Percentiles rank a stretch among this genome's conserved stretches.
Evolutionary conservation across 2,329 filamentous ascomycete species (phyloP).

Genomic region (Catunica adiposa): DNA sequence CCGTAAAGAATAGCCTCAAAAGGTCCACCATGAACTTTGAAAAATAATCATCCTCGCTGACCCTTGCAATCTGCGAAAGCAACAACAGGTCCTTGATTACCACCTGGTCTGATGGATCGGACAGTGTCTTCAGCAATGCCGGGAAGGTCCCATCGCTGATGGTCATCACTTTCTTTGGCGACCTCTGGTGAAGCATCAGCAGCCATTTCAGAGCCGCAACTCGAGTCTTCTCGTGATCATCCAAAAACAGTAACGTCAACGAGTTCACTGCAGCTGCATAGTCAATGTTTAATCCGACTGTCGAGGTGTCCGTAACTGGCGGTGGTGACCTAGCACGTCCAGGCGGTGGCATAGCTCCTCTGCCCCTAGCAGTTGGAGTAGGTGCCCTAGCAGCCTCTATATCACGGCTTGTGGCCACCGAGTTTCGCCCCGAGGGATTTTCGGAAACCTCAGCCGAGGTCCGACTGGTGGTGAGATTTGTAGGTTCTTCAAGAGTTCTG

Average conservation of each 20-base stretch:
- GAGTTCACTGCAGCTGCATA: slow-evolving; percentile 91
- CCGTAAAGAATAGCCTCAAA: slow-evolving; percentile 86
- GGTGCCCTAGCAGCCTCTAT: slow-evolving; percentile 5
- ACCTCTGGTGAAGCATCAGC: slow-evolving; percentile 93
- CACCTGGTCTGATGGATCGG: slow-evolving; percentile 85
- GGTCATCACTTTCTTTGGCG: slow-evolving; percentile 77
- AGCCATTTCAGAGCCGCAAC: slow-evolving; percentile 91
- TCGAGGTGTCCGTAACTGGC: background rate
- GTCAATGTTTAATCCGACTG: slow-evolving; percentile 48
- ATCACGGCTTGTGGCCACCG: slow-evolving; percentile 1
- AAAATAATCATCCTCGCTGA: slow-evolving; percentile 95
- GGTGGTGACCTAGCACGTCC: slow-evolving; percentile 20
- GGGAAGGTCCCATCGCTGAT: slow-evolving; percentile 97
- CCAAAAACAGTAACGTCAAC: slow-evolving; percentile 80
- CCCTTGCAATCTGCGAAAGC: slow-evolving; percentile 86
- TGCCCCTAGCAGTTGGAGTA: slow-evolving; percentile 6
- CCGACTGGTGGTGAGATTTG: background rate
- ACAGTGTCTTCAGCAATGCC: slow-evolving; percentile 85
- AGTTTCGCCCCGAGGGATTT: slow-evolving; percentile 5
- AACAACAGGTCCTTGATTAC: slow-evolving; percentile 89
- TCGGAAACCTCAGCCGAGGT: background rate
- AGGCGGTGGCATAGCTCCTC: slow-evolving; percentile 14
- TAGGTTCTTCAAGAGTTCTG: slow-evolving; percentile 68
- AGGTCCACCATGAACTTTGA: slow-evolving; percentile 96
- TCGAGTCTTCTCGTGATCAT: slow-evolving; percentile 89